Base-by-base conservation (phyloP, 2,329 filamentous ascomycete species). In the Aspergillus phoenicis region DNA sequence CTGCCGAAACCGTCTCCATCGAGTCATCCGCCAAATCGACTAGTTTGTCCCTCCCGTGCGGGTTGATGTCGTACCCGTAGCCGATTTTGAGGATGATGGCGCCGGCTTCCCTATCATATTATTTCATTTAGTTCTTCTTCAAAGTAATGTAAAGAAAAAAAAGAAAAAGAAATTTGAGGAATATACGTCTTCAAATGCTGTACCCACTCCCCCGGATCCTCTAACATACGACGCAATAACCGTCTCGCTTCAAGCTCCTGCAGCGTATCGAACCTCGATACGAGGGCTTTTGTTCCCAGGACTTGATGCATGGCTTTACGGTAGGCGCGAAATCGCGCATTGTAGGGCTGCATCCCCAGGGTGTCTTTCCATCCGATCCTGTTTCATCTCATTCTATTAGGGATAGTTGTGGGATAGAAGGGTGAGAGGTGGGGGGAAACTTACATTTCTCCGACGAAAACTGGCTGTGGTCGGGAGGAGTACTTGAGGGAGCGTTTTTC, bases 301-400 rank as follows among this genome's bases (percentile, higher is more conserved):
- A 79, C 71, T 10, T 76, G 74, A 43, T 75, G 71, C 39, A 81
- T 71, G n/a, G 79, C 71, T 65, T 80, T 84, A 3, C 83, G 80
- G 24, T 81, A 76, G 1, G 68, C 70, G 22, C 72, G 74, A 22
- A 78, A 77, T 0, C 65, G 71, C 4, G 73, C 68, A n/a, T 75
- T 74, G 55, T 80, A 77, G 15, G 66, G 67, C 13, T 69, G 67
- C 20, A 78, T 61, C 2, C 70, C 73, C 3, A 80, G 64, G 0
- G 73, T 58, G 22, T 78, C 62, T 8, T 74, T 71, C 75, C 73
- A 81, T 10, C 78, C 80, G 53, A 65, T 58, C 59, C 68, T 70
- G 8, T 8, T 20, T 0, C 20, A 20, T 20, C 20, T 20, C 20
- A 1, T 52, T 26, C 1, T 17, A 17, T 51, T 45, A 54, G 15